phyloP scores from a whole-genome alignment of 2,329 filamentous ascomycete genomes.

The Phialocephala sp. region DNA sequence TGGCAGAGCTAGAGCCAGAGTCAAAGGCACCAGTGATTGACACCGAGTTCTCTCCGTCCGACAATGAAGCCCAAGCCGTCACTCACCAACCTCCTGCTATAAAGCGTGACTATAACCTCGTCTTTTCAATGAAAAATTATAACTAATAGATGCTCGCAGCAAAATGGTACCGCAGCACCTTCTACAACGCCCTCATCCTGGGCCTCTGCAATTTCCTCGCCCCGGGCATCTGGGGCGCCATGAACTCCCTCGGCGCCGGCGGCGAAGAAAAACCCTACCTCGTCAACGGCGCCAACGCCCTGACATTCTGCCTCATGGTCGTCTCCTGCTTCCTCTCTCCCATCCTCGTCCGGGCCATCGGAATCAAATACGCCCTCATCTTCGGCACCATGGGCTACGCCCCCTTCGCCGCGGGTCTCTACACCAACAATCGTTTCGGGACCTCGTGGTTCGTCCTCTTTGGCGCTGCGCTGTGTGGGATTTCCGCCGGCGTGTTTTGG shows the following conservation, averaged over 20 bases:
- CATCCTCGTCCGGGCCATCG: constrained; percentile 67
- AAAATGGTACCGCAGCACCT: constrained; percentile 74
- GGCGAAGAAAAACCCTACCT: constrained; percentile 67
- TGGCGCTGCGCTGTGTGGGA: constrained; percentile 45
- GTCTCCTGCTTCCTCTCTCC: constrained; percentile 71
- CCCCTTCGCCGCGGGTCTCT: constrained; percentile 72
- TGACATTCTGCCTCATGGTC: constrained; percentile 77
- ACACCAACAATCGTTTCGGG: constrained; percentile 74
- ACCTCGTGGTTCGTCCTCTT: constrained; percentile 72
- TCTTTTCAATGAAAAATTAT: no score
- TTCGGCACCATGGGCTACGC: constrained; percentile 75
- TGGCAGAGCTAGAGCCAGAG: constrained; percentile 23
- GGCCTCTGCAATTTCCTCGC: constrained; percentile 74
- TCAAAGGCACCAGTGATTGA: constrained; percentile 10
- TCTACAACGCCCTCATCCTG: constrained; percentile 74
- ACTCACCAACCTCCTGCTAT: constrained; percentile 12
- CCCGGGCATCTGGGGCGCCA: constrained; percentile 74
- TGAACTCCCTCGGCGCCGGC: constrained; percentile 76
- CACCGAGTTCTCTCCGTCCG: constrained; percentile 25
- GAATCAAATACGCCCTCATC: constrained; percentile 74
- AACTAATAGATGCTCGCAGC: constrained; percentile 22
- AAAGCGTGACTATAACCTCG: constrained; percentile 22
- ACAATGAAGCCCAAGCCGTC: constrained; percentile 30
- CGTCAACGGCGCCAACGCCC: constrained; percentile 70
- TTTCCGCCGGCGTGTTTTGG: constrained; percentile 72